A percentile compares a stretch with the other conserved stretches of the same genome.
These are phyloP conservation scores for Amaranthus cruentus DNA, from an alignment of 148 eudicot species.

Conservation along the genomic window DNA sequence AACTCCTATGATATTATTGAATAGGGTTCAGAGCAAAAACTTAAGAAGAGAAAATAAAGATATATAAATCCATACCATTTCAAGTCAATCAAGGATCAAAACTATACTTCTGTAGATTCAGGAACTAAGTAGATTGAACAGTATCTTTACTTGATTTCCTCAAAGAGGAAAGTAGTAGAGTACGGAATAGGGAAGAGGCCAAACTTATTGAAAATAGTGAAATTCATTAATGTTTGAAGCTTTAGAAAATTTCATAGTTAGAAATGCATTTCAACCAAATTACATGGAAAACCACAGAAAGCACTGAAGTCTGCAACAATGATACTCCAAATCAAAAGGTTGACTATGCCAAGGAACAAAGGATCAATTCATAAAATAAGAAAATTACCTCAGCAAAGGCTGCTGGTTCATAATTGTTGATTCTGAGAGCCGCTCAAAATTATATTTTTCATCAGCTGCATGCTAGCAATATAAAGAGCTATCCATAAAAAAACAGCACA, in stretches of 20 bases:
- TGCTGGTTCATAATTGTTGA: constrained; percentile 84
- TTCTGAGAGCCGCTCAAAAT: constrained; percentile 76
- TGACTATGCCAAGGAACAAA: not conserved
- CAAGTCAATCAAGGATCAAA: not conserved
- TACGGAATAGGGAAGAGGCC: not conserved
- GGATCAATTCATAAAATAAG: not conserved
- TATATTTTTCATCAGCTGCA: constrained; percentile 99
- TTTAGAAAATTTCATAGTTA: not conserved
- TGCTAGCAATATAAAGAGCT: constrained; percentile 46
- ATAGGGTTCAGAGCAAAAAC: no score
- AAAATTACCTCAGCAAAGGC: constrained; percentile 67
- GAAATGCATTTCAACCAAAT: not conserved
- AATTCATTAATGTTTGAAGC: not conserved
- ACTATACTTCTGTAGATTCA: not conserved
- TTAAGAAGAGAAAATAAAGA: no score
- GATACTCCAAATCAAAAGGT: not conserved
- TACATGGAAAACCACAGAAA: not conserved
- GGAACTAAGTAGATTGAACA: not conserved
- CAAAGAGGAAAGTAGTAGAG: not conserved
- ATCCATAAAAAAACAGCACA: not conserved
- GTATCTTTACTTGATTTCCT: not conserved
- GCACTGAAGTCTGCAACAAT: not conserved
- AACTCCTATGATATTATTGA: no score
- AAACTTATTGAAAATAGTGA: not conserved
- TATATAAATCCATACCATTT: not conserved